Evolutionary conservation across 2,329 filamentous ascomycete species (phyloP).

Genomic region (Aspergillus sp.): DNA sequence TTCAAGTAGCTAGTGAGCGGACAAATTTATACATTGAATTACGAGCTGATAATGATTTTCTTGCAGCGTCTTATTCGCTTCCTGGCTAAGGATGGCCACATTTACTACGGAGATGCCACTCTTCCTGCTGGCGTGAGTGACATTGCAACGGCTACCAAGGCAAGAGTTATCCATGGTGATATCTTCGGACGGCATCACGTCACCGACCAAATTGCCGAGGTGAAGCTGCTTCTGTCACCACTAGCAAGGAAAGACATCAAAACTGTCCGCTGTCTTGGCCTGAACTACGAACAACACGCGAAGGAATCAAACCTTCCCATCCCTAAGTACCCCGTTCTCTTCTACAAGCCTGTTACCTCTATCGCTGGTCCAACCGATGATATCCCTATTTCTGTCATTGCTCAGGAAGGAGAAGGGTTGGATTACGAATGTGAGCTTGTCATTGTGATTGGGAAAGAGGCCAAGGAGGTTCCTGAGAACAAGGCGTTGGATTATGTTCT

Average conservation of each 20-base stretch:
- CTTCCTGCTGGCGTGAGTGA: slow-evolving; percentile 61
- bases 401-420: slow-evolving; percentile 64
- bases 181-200: slow-evolving; percentile 66
- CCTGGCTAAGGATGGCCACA: slow-evolving; percentile 66
- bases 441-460: slow-evolving; percentile 68
- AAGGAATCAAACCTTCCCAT: slow-evolving; percentile 68
- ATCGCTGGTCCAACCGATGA: slow-evolving; percentile 64
- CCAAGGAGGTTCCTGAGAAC: slow-evolving; percentile 63
- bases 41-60: too few species aligned
- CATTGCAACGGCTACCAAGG: slow-evolving; percentile 60
- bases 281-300: slow-evolving; percentile 73
- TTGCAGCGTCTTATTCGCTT: slow-evolving; percentile 70
- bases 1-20: too few species aligned
- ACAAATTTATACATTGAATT: too few species aligned
- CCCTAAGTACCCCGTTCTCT: slow-evolving; percentile 70
- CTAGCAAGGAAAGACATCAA: slow-evolving; percentile 62
- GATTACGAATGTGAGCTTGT: slow-evolving; percentile 84
- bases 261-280: slow-evolving; percentile 67
- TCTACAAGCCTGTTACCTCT: slow-evolving; percentile 70
- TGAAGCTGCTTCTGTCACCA: slow-evolving; percentile 59
- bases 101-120: slow-evolving; percentile 74
- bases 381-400: slow-evolving; percentile 65
- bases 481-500: slow-evolving; percentile 70
- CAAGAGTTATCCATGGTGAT: slow-evolving; percentile 63
- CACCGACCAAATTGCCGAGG: slow-evolving; percentile 59